These are phyloP conservation scores for Trypanosomatidae sp. DNA, from an alignment of 208 protist genomes.

Conservation along the genomic window DNA sequence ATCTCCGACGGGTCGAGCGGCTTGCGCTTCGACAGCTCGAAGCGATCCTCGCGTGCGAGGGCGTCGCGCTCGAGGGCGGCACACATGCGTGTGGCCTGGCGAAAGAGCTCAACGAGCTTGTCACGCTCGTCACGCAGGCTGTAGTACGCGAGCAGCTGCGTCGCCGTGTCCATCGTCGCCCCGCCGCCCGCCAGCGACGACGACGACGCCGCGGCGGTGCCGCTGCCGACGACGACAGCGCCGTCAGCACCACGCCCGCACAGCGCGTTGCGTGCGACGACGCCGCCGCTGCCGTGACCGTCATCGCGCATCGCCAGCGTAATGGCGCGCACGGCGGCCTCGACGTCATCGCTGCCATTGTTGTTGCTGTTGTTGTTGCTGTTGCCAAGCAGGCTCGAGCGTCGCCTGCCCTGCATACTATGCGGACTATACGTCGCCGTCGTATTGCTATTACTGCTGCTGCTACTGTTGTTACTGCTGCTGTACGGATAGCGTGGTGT, in stretches of 20 bases:
- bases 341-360: background rate
- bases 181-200: background rate
- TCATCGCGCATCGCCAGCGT: conserved; percentile 7
- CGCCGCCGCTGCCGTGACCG: no score
- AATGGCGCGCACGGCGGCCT: background rate
- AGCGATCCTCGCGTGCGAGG: conserved; percentile 67
- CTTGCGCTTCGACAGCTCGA: conserved; percentile 28
- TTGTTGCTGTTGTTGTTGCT: background rate
- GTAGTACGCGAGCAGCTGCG: conserved; percentile 40
- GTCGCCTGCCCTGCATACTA: no score
- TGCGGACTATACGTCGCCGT: no score
- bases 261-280: no score
- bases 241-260: no score
- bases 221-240: no score
- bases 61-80: conserved; percentile 37
- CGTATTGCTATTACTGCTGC: background rate
- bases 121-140: conserved; percentile 28
- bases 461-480: conserved; percentile 11
- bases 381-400: background rate
- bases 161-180: conserved; percentile 5
- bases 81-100: conserved; percentile 14
- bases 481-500: conserved; percentile 38
- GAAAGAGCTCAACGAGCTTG: conserved; percentile 27
- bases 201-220: no score
- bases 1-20: conserved; percentile 40